phyloP scores from a whole-genome alignment of 2,329 filamentous ascomycete species.

The Apiospora marii region DNA sequence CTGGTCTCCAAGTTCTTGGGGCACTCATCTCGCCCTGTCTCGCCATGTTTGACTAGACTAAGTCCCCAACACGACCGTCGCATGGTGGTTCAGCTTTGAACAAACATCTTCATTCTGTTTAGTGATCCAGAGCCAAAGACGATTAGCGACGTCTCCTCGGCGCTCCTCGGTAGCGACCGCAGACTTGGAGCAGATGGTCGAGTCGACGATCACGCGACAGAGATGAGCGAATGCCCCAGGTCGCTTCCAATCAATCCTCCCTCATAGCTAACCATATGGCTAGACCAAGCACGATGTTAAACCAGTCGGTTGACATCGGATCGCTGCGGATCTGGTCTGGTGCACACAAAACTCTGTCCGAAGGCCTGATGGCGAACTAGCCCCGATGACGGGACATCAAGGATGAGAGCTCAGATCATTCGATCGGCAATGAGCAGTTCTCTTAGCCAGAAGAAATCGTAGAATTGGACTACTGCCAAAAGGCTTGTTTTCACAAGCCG shows the following conservation, averaged over 20 bases:
- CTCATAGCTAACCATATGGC: neutral
- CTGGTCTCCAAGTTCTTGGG: neutral
- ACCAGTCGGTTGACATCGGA: constrained; percentile 14
- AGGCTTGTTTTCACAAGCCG: constrained; percentile 2
- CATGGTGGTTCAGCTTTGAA: neutral
- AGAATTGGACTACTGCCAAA: neutral
- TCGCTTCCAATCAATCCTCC: neutral
- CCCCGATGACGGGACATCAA: neutral
- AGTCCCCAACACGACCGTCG: neutral
- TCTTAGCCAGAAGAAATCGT: neutral
- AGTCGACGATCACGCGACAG: neutral
- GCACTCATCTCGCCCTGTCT: neutral
- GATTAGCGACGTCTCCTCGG: neutral
- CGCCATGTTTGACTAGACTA: neutral
- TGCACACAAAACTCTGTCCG: constrained; percentile 1
- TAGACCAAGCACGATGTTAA: constrained; percentile 16
- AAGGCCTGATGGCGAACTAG: neutral
- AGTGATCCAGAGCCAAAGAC: neutral
- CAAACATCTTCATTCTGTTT: neutral
- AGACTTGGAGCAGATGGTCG: neutral
- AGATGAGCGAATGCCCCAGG: neutral
- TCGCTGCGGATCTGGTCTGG: constrained; percentile 1
- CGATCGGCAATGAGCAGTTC: neutral
- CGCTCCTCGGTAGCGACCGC: neutral
- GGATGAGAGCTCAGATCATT: neutral